These are phyloP conservation scores for Spathaspora hagerdaliae DNA, from an alignment of 805 yeast genomes.

Conservation along the genomic window DNA sequence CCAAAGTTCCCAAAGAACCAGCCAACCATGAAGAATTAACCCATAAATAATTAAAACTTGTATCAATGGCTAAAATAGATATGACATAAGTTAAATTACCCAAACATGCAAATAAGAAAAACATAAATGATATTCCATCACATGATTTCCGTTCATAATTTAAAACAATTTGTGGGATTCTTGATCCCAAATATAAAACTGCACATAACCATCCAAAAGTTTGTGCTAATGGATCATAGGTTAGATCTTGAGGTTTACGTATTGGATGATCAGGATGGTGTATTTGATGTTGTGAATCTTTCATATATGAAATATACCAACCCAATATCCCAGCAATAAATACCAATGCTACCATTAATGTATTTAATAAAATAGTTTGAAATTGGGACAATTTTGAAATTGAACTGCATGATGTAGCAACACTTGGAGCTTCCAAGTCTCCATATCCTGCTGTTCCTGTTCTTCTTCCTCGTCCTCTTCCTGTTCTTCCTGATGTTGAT, in stretches of 20 bases:
- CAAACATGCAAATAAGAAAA: slow-evolving; percentile 90
- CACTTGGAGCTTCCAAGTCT: slow-evolving; percentile 6
- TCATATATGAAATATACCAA: slow-evolving; percentile 68
- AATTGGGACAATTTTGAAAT: slow-evolving; percentile 14
- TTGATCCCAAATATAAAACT: slow-evolving; percentile 71
- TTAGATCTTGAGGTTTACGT: slow-evolving; percentile 41
- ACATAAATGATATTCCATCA: slow-evolving; percentile 91
- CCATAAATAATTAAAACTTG: slow-evolving; percentile 63
- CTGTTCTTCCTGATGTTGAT: slow-evolving; percentile 15
- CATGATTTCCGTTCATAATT: slow-evolving; percentile 86
- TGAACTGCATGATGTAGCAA: neutral
- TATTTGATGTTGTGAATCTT: slow-evolving; percentile 33
- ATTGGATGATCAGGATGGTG: slow-evolving; percentile 23
- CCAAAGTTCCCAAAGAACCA: slow-evolving; percentile 85
- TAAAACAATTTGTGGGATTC: slow-evolving; percentile 86
- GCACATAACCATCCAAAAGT: slow-evolving; percentile 83
- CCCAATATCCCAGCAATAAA: slow-evolving; percentile 80
- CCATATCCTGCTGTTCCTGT: slow-evolving; percentile 15
- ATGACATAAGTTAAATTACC: slow-evolving; percentile 91
- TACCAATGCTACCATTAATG: slow-evolving; percentile 62
- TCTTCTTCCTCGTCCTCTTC: slow-evolving; percentile 16
- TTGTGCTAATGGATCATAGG: slow-evolving; percentile 78
- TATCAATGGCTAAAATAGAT: slow-evolving; percentile 73
- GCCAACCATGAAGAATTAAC: slow-evolving; percentile 91
- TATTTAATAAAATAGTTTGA: slow-evolving; percentile 21